Evolutionary conservation across 495 filamentous ascomycete genomes (phyloP).

Genomic region (Podospora pseudopauciseta): DNA sequence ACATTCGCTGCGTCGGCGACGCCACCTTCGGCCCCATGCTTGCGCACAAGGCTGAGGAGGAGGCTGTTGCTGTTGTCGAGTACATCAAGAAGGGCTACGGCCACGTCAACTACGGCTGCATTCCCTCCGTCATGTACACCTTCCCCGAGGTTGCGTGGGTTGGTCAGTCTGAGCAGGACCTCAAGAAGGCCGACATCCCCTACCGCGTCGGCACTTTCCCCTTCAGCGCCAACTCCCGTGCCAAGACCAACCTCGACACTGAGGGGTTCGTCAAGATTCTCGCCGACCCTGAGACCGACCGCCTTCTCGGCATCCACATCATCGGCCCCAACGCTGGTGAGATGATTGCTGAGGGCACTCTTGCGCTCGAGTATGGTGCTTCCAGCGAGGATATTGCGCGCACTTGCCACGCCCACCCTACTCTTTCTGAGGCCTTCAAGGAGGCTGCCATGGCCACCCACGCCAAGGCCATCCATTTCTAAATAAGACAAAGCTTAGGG

Average conservation of each 20-base stretch:
- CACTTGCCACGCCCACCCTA: slow-evolving; percentile 96
- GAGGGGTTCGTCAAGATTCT: slow-evolving; percentile 98
- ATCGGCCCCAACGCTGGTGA: slow-evolving; percentile 93
- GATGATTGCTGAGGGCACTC: slow-evolving; percentile 97
- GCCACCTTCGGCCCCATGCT: slow-evolving; percentile 98
- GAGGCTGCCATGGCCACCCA: slow-evolving; percentile 99
- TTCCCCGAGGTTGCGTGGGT: slow-evolving; percentile 99
- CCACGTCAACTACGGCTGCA: slow-evolving; percentile 98
- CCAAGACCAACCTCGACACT: slow-evolving; percentile 97
- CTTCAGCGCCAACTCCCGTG: slow-evolving; percentile 94
- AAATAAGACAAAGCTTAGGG: slow-evolving; percentile 29
- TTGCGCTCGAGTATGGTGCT: slow-evolving; percentile 95
- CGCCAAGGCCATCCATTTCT: slow-evolving; percentile 95
- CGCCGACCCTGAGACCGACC: slow-evolving; percentile 92
- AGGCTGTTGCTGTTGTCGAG: slow-evolving; percentile 89
- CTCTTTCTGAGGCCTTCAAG: slow-evolving; percentile 96
- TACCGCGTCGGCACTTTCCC: slow-evolving; percentile 93
- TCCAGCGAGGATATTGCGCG: slow-evolving; percentile 91
- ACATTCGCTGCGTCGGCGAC: slow-evolving; percentile 96
- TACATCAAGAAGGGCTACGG: slow-evolving; percentile 97
- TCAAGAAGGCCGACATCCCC: slow-evolving; percentile 83
- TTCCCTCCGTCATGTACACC: slow-evolving; percentile 99
- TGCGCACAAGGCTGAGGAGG: slow-evolving; percentile 98
- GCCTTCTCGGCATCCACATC: slow-evolving; percentile 93
- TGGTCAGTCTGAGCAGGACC: slow-evolving; percentile 92